Percentiles rank a stretch among this genome's conserved stretches.
Conservation (phyloP, 306 rosid species). For the Dicorynia guianensis region DNA sequence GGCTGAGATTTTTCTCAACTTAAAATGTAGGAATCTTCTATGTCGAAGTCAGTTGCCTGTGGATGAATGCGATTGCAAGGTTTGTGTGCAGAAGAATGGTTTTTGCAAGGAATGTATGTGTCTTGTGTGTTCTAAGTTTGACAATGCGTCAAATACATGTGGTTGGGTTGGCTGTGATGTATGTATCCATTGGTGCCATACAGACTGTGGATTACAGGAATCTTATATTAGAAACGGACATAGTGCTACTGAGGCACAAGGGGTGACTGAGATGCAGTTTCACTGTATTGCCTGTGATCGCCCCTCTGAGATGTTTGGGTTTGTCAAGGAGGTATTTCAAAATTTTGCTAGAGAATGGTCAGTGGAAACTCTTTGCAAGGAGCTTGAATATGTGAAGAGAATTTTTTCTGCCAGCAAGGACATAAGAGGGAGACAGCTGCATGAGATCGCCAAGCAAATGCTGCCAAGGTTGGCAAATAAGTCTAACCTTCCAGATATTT, state of each 20-base stretch:
- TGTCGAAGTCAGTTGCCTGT: conserved; percentile 84
- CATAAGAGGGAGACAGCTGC: conserved; percentile 82
- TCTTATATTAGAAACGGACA: conserved; percentile 88
- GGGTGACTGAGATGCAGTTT: conserved; percentile 92
- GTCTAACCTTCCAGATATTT: conserved; percentile 76
- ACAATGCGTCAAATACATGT: conserved; percentile 89
- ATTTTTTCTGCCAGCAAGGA: conserved; percentile 90
- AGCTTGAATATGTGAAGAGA: conserved; percentile 90
- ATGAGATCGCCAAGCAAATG: conserved; percentile 74
- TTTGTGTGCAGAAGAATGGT: conserved; percentile 83
- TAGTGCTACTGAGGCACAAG: conserved; percentile 71
- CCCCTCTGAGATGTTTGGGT: conserved; percentile 99
- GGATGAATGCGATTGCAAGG: conserved; percentile 98
- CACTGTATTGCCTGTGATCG: conserved; percentile 97
- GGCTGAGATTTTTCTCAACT: conserved; percentile 83
- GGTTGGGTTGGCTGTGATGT: conserved; percentile 99
- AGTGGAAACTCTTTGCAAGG: conserved; percentile 75
- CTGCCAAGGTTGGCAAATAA: conserved; percentile 73
- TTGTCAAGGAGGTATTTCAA: conserved; percentile 95
- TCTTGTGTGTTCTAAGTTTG: conserved; percentile 91
- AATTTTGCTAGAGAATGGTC: conserved; percentile 92
- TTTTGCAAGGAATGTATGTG: conserved; percentile 98
- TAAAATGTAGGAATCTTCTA: conserved; percentile 74
- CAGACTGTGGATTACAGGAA: conserved; percentile 86
- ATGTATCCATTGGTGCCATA: conserved; percentile 98